Evolutionary conservation across 108 stramenopile species (phyloP), one percentile per base, ranked within the genome.

Genomic region (Asterionellopsis glacialis): DNA sequence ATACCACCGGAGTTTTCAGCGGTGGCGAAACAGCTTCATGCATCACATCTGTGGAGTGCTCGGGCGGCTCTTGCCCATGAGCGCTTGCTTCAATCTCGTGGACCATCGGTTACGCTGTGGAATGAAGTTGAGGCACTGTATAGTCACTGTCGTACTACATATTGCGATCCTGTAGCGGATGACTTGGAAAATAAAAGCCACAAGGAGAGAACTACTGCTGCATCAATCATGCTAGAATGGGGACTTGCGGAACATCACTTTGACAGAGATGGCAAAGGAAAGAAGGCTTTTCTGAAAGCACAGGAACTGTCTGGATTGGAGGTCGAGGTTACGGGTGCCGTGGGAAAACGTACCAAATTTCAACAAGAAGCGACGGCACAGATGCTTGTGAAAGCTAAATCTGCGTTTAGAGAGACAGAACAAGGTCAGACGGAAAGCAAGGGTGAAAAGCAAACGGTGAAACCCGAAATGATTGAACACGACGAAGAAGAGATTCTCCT

Each of bases 261-360:
- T 66, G 60, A 87, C 16, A 70, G 59, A 43, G 27, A 15, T 27
- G 72, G 78, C 45, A 73, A 75, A 40, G 83, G 79, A 11, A 85
- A 81, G 63, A 40, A 56, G 6, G 81, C 68, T 10, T 93, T 93
- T 71, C 48, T 61, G 11, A 52, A 76, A 28, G 83, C 91, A 9
- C 59, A 75, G 47, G 69, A 76, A 41, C 51, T 65, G 38, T 79
- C 80, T 1, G 79, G 88, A 12, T 66, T 97, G 33, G 54, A 63
- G 21, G 79, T 88, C 25, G 65, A 81, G 57, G 74, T 97, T 15
- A 95, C 93, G 12, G 96, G 94, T 18, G 88, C 93, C 0, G 61
- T 82, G 44, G 96, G 96, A 12, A 88, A 85, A 75, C 72, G 94
- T 25, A 96, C 94, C 11, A 98, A 96, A 58, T 91, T 84, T 63